These are phyloP conservation scores for Macrotyloma uniflorum DNA, from an alignment of 306 rosid genomes.

Conservation along the genomic window DNA sequence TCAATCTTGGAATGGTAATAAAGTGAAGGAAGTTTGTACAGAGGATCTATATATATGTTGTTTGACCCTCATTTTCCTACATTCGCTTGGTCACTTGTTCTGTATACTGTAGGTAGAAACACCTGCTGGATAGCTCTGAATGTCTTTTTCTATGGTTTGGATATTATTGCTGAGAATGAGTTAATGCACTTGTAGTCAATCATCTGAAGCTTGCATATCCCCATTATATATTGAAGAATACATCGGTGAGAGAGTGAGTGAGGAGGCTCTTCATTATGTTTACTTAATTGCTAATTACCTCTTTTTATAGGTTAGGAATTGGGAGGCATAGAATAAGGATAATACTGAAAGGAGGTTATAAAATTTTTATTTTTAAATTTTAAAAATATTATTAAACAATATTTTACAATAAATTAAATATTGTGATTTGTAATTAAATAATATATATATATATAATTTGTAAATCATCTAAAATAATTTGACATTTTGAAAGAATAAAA, in stretches of 20 bases:
- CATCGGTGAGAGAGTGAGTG: background rate
- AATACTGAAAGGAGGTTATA: too few relatives aligned
- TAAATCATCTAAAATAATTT: too few relatives aligned
- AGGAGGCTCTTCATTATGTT: background rate
- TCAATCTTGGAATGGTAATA: conserved; percentile 8
- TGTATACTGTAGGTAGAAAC: background rate
- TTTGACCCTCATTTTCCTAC: background rate
- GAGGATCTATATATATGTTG: background rate
- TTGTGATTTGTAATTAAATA: too few relatives aligned
- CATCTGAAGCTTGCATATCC: background rate
- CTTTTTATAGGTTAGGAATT: background rate
- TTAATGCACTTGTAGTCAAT: background rate
- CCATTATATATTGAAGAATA: background rate
- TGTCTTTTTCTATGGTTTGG: background rate
- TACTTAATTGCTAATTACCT: background rate
- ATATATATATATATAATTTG: too few relatives aligned
- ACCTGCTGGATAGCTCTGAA: background rate
- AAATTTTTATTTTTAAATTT: too few relatives aligned
- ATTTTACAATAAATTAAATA: too few relatives aligned
- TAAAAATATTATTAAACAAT: too few relatives aligned
- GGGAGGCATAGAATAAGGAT: background rate
- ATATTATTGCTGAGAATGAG: background rate
- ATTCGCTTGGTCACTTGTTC: conserved; percentile 22
- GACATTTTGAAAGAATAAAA: too few relatives aligned
- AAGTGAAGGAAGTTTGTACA: conserved; percentile 34